phyloP scores from a whole-genome alignment of 1,139 yeast genomes.

The Scheffersomyces insectosa region DNA sequence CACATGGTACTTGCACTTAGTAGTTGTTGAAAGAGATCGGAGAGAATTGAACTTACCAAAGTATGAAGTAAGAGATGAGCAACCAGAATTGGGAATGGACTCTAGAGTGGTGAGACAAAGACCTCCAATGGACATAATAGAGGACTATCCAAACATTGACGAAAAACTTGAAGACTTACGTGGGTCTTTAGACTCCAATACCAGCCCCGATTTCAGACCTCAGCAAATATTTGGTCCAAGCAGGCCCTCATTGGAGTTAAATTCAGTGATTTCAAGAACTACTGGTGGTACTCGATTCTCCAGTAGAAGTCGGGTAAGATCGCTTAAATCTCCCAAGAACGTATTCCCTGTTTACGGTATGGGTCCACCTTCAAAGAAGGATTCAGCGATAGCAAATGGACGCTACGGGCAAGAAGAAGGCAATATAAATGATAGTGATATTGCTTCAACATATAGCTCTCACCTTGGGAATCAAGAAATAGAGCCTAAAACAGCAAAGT shows the following conservation, averaged over 20 bases:
- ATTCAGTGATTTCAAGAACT: constrained; percentile 8
- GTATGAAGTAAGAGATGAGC: constrained; percentile 74
- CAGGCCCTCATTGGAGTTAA: constrained; percentile 3
- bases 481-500: constrained; percentile 24
- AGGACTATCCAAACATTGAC: constrained; percentile 3
- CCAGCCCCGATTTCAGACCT: background rate
- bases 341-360: constrained; percentile 79
- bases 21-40: constrained; percentile 70
- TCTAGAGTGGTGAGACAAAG: constrained; percentile 65
- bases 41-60: constrained; percentile 58
- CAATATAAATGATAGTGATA: constrained; percentile 5
- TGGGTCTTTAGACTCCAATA: background rate
- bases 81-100: constrained; percentile 73
- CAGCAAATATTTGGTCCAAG: background rate
- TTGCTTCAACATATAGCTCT: constrained; percentile 5
- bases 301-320: constrained; percentile 5
- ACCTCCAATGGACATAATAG: constrained; percentile 8
- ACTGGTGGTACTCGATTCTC: constrained; percentile 10
- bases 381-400: constrained; percentile 55
- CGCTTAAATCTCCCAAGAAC: constrained; percentile 62
- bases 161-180: constrained; percentile 2
- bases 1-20: constrained; percentile 70
- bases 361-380: constrained; percentile 62
- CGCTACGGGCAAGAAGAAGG: constrained; percentile 3
- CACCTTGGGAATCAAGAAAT: constrained; percentile 6